Percentiles rank a stretch among this genome's conserved stretches.
Conservation (phyloP, 768 basidiomycete genomes). For the Leccinum aurantiacum region DNA sequence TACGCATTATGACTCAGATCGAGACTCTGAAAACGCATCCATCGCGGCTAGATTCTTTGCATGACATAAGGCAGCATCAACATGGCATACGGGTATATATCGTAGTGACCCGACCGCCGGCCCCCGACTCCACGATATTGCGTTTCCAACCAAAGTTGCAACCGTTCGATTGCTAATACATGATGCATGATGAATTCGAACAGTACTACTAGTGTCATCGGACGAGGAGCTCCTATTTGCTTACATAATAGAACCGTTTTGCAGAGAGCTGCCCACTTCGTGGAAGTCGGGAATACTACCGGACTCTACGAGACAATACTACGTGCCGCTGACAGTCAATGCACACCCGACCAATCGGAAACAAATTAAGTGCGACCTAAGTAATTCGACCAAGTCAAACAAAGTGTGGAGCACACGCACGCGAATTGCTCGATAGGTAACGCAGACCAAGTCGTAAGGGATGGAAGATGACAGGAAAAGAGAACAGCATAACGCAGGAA, state of each 20-base stretch:
- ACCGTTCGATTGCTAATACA: too few species aligned
- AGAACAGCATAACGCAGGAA: background rate
- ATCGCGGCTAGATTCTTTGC: background rate
- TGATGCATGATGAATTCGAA: too few species aligned
- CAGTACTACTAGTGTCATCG: too few species aligned
- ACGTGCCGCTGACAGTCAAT: background rate
- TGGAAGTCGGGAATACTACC: background rate
- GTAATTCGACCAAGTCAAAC: constrained; percentile 15
- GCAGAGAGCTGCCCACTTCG: too few species aligned
- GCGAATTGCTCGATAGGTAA: constrained; percentile 12
- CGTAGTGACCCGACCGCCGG: too few species aligned
- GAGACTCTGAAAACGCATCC: background rate
- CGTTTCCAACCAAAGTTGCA: too few species aligned
- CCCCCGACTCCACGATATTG: too few species aligned
- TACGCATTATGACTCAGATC: background rate
- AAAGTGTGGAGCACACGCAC: constrained; percentile 12
- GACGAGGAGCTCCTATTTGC: too few species aligned
- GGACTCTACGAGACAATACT: constrained; percentile 1
- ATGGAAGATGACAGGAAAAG: background rate
- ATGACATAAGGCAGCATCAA: background rate
- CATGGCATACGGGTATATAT: background rate
- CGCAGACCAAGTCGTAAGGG: constrained; percentile 12
- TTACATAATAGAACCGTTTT: too few species aligned
- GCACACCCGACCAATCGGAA: constrained; percentile 7
- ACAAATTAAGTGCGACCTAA: constrained; percentile 25